These are phyloP conservation scores for Margaritispora aquatica DNA, from an alignment of 495 filamentous ascomycete genomes.

Conservation along the genomic window DNA sequence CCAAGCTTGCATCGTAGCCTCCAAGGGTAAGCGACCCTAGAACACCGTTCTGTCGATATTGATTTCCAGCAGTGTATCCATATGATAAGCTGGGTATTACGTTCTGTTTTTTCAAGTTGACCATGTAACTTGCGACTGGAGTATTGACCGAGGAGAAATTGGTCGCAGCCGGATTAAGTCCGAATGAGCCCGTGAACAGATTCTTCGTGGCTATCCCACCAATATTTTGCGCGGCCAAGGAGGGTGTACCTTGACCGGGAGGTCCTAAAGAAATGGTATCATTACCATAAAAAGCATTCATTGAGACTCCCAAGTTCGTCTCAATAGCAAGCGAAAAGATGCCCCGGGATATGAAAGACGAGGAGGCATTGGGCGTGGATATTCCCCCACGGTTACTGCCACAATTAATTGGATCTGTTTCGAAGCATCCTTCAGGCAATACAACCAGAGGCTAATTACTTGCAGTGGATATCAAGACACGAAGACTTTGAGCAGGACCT, in stretches of 20 bases:
- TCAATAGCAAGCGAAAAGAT: conserved; percentile 26
- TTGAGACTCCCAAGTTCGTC: conserved; percentile 35
- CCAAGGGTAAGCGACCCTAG: conserved; percentile 46
- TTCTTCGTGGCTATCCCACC: conserved; percentile 30
- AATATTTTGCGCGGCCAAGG: conserved; percentile 37
- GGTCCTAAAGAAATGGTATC: conserved; percentile 44
- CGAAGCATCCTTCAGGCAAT: conserved; percentile 29
- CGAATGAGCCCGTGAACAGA: conserved; percentile 8
- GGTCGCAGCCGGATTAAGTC: conserved; percentile 11
- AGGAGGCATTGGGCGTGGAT: conserved; percentile 28
- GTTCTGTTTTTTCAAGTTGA: conserved; percentile 35
- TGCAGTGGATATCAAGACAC: conserved; percentile 27
- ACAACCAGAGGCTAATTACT: conserved; percentile 27
- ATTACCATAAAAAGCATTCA: conserved; percentile 36
- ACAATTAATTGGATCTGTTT: conserved; percentile 26
- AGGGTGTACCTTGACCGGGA: conserved; percentile 28
- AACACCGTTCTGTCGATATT: conserved; percentile 40
- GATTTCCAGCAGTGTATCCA: conserved; percentile 49
- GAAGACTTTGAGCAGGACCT: conserved; percentile 32
- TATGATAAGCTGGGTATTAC: conserved; percentile 43
- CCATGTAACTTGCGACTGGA: conserved; percentile 39
- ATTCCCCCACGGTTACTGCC: conserved; percentile 24
- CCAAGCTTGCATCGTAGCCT: conserved; percentile 46
- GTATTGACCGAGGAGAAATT: conserved; percentile 24
- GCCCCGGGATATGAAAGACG: conserved; percentile 14